Base-by-base conservation (phyloP, 805 yeast genomes). In the Metschnikowia rubicola region DNA sequence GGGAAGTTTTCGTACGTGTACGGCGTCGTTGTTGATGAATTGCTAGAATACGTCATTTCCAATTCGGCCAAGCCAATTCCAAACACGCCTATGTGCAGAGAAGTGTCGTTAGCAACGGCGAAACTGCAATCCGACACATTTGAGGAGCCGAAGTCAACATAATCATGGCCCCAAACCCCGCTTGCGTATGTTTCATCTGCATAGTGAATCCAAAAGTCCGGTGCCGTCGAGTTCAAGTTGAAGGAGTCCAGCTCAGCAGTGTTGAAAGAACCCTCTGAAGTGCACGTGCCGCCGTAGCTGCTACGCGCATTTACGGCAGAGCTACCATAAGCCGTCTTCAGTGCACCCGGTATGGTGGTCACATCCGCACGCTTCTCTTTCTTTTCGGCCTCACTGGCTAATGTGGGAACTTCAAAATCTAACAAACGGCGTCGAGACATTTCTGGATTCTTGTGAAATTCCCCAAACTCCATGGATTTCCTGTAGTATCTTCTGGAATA, bases 21-120 rank as follows among this genome's bases (percentile, higher is more conserved):
- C 21, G 15, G 31, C 26, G 12, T 13, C 8, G 26, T 13, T 2
- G 26, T 13, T 2, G 26, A 9, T 4, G 34, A 29, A 2, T 12
- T 5, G 63, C 87, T 87, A 28, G 55, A 43, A 54, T 57, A 64
- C 1, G 91, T 84, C 4, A 79, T 71, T 63, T 89, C 96, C 42
- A 86, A 71, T 11, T 80, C 86, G 4, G 79, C 66, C 42, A 85
- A 70, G 9, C 92, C 92, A 52, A 86, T 79, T 26, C 91, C 90
- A 38, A 86, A 65, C 29, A 87, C 90, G 46, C 94, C 91, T 47
- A 77, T 66, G 8, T 80, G 63, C 3, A 91, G 80, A 50, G 81
- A 79, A 2, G 88, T 78, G 19, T 64, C 62, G 58, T 80, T 79
- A 2, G 86, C 94, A 17, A 88, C 80, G 2, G 95, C 97, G 64